Conservation (phyloP, 176 grass and related monocot genomes). For the Hordeum vulgare region MorexV3_pseudomolecules_assembly NC_058521.1:547606084-547606583, state of each 20-base stretch:
- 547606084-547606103: background rate
- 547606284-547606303: conserved; percentile 27
- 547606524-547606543: background rate
- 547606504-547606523: conserved; percentile 36
- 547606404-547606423: too few species aligned
- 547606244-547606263: too few species aligned
- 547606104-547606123: conserved; percentile 14
- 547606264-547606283: background rate
- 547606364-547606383: background rate
- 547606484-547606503: conserved; percentile 61
- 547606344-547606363: conserved; percentile 18
- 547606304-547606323: conserved; percentile 60
- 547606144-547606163: conserved; percentile 81
- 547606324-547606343: conserved; percentile 29
- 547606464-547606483: too few species aligned
- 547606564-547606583: conserved; percentile 69
- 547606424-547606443: too few species aligned
- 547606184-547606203: conserved; percentile 32
- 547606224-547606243: too few species aligned
- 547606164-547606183: conserved; percentile 56
- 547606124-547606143: conserved; percentile 38
- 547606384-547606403: background rate
- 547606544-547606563: background rate
- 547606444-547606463: conserved; percentile 17
- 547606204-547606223: too few species aligned